phyloP scores from a whole-genome alignment of 495 filamentous ascomycete species.

The Tuber aestivum region DNA sequence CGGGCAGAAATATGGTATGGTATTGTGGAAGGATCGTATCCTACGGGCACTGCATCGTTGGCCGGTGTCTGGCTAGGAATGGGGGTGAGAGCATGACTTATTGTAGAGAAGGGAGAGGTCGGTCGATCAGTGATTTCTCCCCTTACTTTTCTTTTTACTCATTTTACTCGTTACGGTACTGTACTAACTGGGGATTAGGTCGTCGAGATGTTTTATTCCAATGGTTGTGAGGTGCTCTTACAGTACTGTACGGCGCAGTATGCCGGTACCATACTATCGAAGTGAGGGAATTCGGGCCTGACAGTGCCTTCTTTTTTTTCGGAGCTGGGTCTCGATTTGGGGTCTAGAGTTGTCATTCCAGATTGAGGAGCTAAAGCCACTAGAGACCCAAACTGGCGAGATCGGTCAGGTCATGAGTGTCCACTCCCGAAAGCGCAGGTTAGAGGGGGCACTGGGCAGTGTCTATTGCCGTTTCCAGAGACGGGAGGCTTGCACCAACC shows the following conservation, averaged over 20 bases:
- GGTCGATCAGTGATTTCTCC: background rate
- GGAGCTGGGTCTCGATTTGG: background rate
- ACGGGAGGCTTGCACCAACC: background rate
- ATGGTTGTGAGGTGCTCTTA: background rate
- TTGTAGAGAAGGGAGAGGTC: background rate
- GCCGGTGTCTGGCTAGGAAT: background rate
- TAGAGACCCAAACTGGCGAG: background rate
- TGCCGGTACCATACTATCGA: too few species aligned
- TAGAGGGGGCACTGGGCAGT: background rate
- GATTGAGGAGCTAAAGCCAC: background rate
- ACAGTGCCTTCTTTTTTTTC: background rate
- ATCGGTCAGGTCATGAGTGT: background rate
- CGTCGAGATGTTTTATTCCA: background rate
- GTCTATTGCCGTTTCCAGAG: background rate
- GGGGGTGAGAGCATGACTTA: background rate
- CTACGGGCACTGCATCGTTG: background rate
- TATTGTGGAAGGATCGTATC: background rate
- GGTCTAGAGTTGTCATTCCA: background rate
- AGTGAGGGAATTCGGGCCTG: background rate
- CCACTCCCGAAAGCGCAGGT: background rate
- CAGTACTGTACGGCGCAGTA: background rate
- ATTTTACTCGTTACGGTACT: background rate
- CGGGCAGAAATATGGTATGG: background rate
- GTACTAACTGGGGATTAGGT: background rate
- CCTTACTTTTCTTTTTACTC: too few species aligned